Percentiles rank a stretch among this genome's conserved stretches.
Evolutionary conservation across 352 stramenopile genomes (phyloP).

Genomic region (Halophytophthora polymorphica): DNA sequence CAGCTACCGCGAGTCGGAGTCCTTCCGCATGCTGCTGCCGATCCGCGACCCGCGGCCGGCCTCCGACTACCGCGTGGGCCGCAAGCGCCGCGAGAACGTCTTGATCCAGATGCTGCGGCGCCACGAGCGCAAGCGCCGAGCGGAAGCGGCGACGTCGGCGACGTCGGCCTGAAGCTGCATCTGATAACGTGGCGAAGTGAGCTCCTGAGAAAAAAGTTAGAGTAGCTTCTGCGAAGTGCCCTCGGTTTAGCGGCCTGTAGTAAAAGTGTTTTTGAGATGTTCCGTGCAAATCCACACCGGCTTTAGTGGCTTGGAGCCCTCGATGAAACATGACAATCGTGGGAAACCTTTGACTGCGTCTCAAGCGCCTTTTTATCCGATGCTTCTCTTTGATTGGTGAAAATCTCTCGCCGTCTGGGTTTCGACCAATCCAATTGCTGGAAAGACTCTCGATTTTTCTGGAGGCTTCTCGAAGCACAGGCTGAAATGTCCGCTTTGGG

Average conservation of each 20-base stretch:
- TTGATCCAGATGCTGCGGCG: slow-evolving; percentile 55
- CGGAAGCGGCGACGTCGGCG: not conserved
- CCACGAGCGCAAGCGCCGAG: slow-evolving; percentile 22
- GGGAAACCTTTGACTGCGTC: no score
- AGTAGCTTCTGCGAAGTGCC: no score
- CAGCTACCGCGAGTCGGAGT: slow-evolving; percentile 46
- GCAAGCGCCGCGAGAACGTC: slow-evolving; percentile 43
- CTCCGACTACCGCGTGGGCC: slow-evolving; percentile 37
- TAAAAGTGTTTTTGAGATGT: no score
- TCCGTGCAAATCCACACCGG: no score
- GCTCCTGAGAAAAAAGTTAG: not conserved
- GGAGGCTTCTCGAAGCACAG: slow-evolving; percentile 21
- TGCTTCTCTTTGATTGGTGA: no score
- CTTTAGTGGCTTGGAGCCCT: no score
- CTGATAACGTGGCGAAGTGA: not conserved
- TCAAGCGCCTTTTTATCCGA: no score
- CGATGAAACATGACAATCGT: no score
- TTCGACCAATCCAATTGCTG: not conserved
- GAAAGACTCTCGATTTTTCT: slow-evolving; percentile 11
- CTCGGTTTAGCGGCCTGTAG: no score
- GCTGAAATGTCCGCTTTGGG: no score
- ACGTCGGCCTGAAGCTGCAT: slow-evolving; percentile 2
- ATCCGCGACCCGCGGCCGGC: slow-evolving; percentile 42
- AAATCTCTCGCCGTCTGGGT: no score
- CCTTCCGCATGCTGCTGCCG: slow-evolving; percentile 57